Evolutionary conservation across 768 basidiomycete genomes (phyloP).

Genomic region (Naganishia randhawae): DNA sequence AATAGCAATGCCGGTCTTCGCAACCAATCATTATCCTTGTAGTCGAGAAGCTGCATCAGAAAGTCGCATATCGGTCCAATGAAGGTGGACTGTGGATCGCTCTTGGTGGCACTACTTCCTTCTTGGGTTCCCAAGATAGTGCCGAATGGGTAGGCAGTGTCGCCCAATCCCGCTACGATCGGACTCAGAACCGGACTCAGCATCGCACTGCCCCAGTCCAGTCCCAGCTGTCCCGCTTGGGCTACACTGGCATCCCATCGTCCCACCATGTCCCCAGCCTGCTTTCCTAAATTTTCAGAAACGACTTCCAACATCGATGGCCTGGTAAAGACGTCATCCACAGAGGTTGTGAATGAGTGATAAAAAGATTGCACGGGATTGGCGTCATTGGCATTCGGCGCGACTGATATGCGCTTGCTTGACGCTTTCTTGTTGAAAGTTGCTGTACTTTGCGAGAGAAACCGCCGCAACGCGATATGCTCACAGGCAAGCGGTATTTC

Average conservation of each 20-base stretch:
- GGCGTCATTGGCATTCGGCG: constrained; percentile 22
- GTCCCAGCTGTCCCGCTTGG: constrained; percentile 71
- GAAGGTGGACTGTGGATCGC: constrained; percentile 62
- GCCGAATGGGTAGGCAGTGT: constrained; percentile 2
- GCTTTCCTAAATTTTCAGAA: constrained; percentile 81
- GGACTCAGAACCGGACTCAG: constrained; percentile 19
- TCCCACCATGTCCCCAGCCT: constrained; percentile 55
- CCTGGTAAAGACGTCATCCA: constrained; percentile 96
- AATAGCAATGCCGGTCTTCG: constrained; percentile 92
- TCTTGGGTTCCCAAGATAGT: not conserved
- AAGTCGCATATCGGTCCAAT: constrained; percentile 92
- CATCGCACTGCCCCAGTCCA: constrained; percentile 48
- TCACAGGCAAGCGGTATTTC: constrained; percentile 72
- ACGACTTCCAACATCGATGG: constrained; percentile 94
- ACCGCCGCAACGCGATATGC: constrained; percentile 56
- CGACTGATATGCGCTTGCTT: not conserved
- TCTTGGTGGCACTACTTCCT: not conserved
- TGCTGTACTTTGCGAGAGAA: constrained; percentile 61
- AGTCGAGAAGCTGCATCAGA: constrained; percentile 85
- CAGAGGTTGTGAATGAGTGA: constrained; percentile 83
- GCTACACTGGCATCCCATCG: constrained; percentile 65
- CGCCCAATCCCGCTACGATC: constrained; percentile 1
- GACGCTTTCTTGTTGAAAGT: constrained; percentile 28
- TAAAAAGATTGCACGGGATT: constrained; percentile 82
- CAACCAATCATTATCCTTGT: constrained; percentile 96